Percentiles rank a stretch among this genome's conserved stretches.
Conservation (phyloP, 192 early-diverging fungal genomes). For the Coemansia sp. region DNA sequence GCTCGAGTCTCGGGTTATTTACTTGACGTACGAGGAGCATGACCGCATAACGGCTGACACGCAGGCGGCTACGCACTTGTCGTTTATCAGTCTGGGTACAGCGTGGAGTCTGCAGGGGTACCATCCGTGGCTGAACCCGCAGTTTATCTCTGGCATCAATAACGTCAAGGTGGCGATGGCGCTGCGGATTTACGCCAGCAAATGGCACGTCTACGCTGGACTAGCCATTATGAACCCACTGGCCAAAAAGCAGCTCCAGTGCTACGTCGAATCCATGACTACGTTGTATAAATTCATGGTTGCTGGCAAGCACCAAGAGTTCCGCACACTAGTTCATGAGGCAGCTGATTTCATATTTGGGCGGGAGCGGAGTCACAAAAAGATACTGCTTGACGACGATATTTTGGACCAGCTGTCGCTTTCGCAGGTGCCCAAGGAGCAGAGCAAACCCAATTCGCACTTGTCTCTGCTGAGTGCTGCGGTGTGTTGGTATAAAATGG, state of each 20-base stretch:
- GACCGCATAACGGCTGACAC: slow-evolving; percentile 97
- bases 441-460: slow-evolving; percentile 85
- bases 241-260: slow-evolving; percentile 81
- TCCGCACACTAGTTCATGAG: slow-evolving; percentile 68
- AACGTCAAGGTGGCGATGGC: slow-evolving; percentile 96
- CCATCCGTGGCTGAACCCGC: slow-evolving; percentile 90
- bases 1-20: slow-evolving; percentile 82
- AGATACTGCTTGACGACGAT: slow-evolving; percentile 79
- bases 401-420: slow-evolving; percentile 88
- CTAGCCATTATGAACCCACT: slow-evolving; percentile 92
- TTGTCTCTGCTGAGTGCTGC: slow-evolving; percentile 91
- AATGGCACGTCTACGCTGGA: slow-evolving; percentile 98
- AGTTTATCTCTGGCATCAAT: slow-evolving; percentile 92
- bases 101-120: slow-evolving; percentile 84
- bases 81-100: slow-evolving; percentile 93
- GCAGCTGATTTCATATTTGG: slow-evolving; percentile 90
- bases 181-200: slow-evolving; percentile 89
- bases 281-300: slow-evolving; percentile 97
- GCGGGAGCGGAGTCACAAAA: slow-evolving; percentile 59
- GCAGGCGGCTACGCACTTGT: slow-evolving; percentile 95
- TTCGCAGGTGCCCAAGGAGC: slow-evolving; percentile 72
- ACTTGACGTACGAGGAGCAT: slow-evolving; percentile 82
- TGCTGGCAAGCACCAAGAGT: slow-evolving; percentile 77
- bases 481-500: slow-evolving; percentile 88
- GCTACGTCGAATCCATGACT: slow-evolving; percentile 86